Base-by-base conservation (phyloP, 805 yeast species). In the Starmerella khaoyaiensis region DNA sequence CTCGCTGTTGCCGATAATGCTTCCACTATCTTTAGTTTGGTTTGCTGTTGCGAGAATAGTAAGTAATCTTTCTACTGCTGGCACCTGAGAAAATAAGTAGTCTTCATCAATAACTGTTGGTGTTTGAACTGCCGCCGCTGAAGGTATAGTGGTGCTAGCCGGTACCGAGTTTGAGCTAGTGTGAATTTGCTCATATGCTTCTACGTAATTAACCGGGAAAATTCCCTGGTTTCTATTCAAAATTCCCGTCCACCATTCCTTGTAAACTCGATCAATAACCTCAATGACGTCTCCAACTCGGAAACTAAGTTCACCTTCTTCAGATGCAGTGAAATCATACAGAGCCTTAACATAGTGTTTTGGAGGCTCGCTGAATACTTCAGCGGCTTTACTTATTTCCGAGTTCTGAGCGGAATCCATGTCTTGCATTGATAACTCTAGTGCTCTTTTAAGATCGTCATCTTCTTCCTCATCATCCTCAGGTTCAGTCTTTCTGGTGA, bases 201-300 rank as follows among this genome's bases (percentile, higher is more conserved):
- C 53, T 1, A 90, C 97, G 53, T 90, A 87, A 55, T 87, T 87
- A 41, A 81, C 68, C 0, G 98, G 98, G 58, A 87, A 84, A 11
- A 90, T 77, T 15, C 98, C 98, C 35, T 74, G 66, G 37, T 68
- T 69, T 1, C 95, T 95, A 37, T 71, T 67, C 35, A 87, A 60
- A 5, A 87, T 72, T 12, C 98, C 98, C 47, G 82, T 69, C 78
- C 95, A 81, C 98, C 98, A 87, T 53, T 87, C 97, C 44, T 81
- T 68, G 56, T 84, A 86, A 5, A 80, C 93, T 12, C 78, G 68
- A 50, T 86, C 97, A 24, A 86, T 65, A 1, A 90, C 94, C 1
- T 78, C 76, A 33, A 87, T 86, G 11, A 82, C 65, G 54, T 87
- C 97, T 28, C 94, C 96, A 51, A 76, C 76, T 34, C 74, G 65